Conservation (phyloP, 2,329 filamentous ascomycete genomes). For the Exophiala calicioides region DNA sequence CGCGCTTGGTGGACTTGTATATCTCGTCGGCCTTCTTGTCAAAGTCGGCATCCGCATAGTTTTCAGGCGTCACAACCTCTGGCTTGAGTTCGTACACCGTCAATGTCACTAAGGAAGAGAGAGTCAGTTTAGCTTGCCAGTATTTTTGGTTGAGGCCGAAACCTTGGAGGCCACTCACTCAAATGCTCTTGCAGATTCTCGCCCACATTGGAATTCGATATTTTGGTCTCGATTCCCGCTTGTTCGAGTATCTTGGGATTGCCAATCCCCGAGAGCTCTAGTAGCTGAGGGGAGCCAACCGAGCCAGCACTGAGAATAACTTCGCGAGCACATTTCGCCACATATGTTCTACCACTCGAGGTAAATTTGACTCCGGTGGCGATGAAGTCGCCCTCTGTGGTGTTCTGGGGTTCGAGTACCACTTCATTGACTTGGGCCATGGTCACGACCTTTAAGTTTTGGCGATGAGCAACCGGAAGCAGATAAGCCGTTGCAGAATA, state of each 20-base stretch:
- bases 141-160: slow-evolving; percentile 26
- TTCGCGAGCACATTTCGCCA: slow-evolving; percentile 39
- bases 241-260: slow-evolving; percentile 38
- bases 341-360: slow-evolving; percentile 27
- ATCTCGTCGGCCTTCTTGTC: too few species aligned
- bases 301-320: slow-evolving; percentile 48
- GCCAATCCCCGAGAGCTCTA: slow-evolving; percentile 56
- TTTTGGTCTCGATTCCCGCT: slow-evolving; percentile 44
- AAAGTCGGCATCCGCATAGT: too few species aligned
- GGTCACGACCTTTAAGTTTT: slow-evolving; percentile 39
- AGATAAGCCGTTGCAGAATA: slow-evolving; percentile 46
- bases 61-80: too few species aligned
- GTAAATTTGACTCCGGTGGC: slow-evolving; percentile 15
- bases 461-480: slow-evolving; percentile 36
- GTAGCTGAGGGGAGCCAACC: slow-evolving; percentile 46
- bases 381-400: background rate
- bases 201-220: slow-evolving; percentile 53
- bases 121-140: slow-evolving; percentile 13
- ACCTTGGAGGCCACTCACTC: too few species aligned
- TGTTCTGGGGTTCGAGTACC: slow-evolving; percentile 28
- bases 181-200: slow-evolving; percentile 40
- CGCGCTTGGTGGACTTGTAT: too few species aligned
- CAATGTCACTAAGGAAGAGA: background rate
- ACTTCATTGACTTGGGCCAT: slow-evolving; percentile 37
- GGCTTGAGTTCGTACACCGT: too few species aligned